phyloP scores from a whole-genome alignment of 768 basidiomycete species.

The Rubroboletus satanas region DNA sequence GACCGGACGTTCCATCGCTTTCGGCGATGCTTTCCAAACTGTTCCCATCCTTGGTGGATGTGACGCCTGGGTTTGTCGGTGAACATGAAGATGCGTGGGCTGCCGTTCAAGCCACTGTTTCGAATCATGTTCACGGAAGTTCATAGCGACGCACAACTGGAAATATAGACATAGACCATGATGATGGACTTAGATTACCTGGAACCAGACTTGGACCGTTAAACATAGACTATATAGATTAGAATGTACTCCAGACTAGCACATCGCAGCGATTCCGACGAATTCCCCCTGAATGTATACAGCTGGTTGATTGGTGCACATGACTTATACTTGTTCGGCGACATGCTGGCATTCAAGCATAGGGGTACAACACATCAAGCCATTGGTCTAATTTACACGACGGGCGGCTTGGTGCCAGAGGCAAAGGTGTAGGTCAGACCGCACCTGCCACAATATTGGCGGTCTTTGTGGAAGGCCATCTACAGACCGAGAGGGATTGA shows the following conservation, averaged over 20 bases:
- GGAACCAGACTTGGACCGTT: constrained; percentile 1
- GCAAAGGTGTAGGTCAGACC: constrained; percentile 84
- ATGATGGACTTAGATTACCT: background rate
- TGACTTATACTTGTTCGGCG: background rate
- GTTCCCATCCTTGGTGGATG: constrained; percentile 38
- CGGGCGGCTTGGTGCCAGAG: constrained; percentile 76
- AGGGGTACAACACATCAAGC: constrained; percentile 9
- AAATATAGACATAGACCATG: constrained; percentile 1
- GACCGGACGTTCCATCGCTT: constrained; percentile 26
- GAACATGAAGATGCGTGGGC: constrained; percentile 33
- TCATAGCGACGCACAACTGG: background rate
- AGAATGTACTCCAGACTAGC: background rate
- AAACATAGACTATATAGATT: background rate
- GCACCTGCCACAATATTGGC: constrained; percentile 97
- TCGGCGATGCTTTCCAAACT: constrained; percentile 31
- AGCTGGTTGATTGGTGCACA: background rate
- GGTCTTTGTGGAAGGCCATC: constrained; percentile 99
- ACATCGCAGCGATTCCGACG: background rate
- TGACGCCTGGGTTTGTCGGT: constrained; percentile 33
- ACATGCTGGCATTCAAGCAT: constrained; percentile 10
- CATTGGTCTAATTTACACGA: constrained; percentile 41
- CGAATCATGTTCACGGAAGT: background rate
- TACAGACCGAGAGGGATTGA: constrained; percentile 30
- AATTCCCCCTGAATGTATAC: background rate
- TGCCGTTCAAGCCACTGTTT: constrained; percentile 11